Base-by-base conservation (phyloP, 2,329 filamentous ascomycete species). In the Epichloe gansuensis region DNA sequence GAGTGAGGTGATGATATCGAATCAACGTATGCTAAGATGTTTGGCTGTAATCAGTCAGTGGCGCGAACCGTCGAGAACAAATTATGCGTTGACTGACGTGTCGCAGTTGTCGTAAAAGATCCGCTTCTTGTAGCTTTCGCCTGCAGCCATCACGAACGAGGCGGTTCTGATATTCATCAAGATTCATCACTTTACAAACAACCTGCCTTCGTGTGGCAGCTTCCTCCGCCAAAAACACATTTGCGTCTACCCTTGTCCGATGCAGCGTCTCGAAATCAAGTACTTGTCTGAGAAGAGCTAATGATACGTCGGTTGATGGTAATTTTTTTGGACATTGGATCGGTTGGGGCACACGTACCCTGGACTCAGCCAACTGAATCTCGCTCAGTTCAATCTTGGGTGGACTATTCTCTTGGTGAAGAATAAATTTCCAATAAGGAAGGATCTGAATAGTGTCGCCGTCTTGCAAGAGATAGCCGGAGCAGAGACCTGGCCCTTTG, bases 181-280 rank as follows among this genome's bases (percentile, higher is more conserved):
- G 60, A 51, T 78, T 70, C 50, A 86, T 69, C 8, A 87, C 66
- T 60, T 89, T 88, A 69, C 85, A 89, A 11, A 83, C 83, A 21
- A 87, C 57, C 59, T 88, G 85, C 52, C 72, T 74, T 39, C 73
- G 71, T 0, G 75, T 78, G 6, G 63, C 64, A 25, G 69, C 63
- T 15, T 86, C 73, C 3, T 75, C 62, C 7, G 69, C 66, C 6
- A 72, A 59, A 47, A 66, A 68, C 12, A 72, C 68, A 15, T 60
- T 56, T 13, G 63, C 70, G 54, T 72, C 67, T 23, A 65, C 61
- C 2, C 70, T 37, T 64, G 59, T 2, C 70, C 70, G 8, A 72
- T 62, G 43, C 68, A 67, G 12, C 65, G 63, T 11, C 64, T 55
- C 5, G 66, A 65, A 35, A 72, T 51, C 0, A 50, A 31, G 50